Evolutionary conservation across 495 filamentous ascomycete species (phyloP), one percentile per base, ranked within the genome.

Genomic region (Melanomma pulvis-pyrius): DNA sequence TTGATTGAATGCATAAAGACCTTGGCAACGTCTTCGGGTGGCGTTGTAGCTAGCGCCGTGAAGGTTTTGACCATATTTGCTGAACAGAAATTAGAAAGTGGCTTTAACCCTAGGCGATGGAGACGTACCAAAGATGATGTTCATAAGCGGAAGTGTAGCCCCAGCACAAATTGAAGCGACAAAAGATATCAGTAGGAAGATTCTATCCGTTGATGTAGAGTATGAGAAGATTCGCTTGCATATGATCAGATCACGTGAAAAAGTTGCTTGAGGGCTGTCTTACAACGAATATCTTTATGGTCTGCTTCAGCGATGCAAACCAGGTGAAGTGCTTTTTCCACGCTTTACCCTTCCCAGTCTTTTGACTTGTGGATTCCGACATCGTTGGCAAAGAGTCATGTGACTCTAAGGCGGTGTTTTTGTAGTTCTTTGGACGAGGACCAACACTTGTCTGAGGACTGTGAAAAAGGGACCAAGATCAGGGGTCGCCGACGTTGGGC

Each of bases 111-210:
- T 25, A 17, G 48, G 7, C 22, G 21, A 24, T 59, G 12, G 2
- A 44, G 77, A 72, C 8, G 68, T 59, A 13, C 80, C 78, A 51
- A 69, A 68, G 15, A 69, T 57, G 5, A 71, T 36, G 46, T 58
- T 56, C 70, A 72, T 70, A 39, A 72, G 29, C 12, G 70, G 67
- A 13, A 78, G 72, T 7, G 66, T 68, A 3, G 69, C 70, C 11
- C 77, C 76, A 17, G 75, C 56, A 9, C 34, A 71, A 26, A 77
- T 65, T 13, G 55, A 57, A n/a, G 62, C 62, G n/a, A 68, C 11
- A 17, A 57, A 21, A 13, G 55, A 50, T 9, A 50, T 29, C 13
- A 29, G n/a, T 21, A 60, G 46, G 17, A 66, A 49, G 6, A 32
- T 12, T 25, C 61, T 48, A 34, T 59, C 56, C 5, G 5, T 24